Conservation (phyloP, 75 land plant genomes). For the Pseudotsuga menziesii region DNA sequence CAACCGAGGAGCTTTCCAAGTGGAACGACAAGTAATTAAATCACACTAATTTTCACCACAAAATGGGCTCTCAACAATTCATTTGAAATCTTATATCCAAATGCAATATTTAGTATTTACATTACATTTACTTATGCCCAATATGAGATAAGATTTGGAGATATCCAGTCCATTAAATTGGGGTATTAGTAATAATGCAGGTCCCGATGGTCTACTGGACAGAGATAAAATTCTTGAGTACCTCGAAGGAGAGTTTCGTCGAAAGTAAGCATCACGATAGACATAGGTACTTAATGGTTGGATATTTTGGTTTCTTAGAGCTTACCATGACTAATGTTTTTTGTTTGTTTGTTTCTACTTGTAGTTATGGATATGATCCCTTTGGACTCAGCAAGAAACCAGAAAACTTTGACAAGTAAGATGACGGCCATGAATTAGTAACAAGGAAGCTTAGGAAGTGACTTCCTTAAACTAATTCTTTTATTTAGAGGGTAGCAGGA, state of each 20-base stretch:
- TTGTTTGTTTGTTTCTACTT: slow-evolving; percentile 13
- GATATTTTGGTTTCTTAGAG: neutral
- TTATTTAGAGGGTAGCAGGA: neutral
- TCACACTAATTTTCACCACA: too few species aligned
- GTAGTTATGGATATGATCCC: slow-evolving; percentile 98
- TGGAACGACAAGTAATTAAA: slow-evolving; percentile 83
- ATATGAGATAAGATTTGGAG: too few species aligned
- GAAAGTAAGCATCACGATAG: slow-evolving; percentile 64
- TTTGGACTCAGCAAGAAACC: slow-evolving; percentile 98
- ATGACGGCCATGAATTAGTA: neutral
- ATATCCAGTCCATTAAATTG: neutral
- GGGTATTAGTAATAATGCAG: slow-evolving; percentile 27
- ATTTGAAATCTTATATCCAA: too few species aligned
- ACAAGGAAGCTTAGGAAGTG: neutral
- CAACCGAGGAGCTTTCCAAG: slow-evolving; percentile 93
- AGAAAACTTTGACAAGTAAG: slow-evolving; percentile 89
- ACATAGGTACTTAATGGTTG: neutral
- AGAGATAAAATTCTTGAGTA: slow-evolving; percentile 83
- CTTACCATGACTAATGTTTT: neutral
- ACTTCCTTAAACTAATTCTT: neutral
- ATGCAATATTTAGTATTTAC: too few species aligned
- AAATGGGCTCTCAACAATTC: too few species aligned
- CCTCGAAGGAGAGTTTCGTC: slow-evolving; percentile 94
- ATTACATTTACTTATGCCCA: too few species aligned
- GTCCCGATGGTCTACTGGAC: slow-evolving; percentile 90